phyloP scores from a whole-genome alignment of 2,329 filamentous ascomycete genomes.

The Ascocoryne sarcoides region DNA sequence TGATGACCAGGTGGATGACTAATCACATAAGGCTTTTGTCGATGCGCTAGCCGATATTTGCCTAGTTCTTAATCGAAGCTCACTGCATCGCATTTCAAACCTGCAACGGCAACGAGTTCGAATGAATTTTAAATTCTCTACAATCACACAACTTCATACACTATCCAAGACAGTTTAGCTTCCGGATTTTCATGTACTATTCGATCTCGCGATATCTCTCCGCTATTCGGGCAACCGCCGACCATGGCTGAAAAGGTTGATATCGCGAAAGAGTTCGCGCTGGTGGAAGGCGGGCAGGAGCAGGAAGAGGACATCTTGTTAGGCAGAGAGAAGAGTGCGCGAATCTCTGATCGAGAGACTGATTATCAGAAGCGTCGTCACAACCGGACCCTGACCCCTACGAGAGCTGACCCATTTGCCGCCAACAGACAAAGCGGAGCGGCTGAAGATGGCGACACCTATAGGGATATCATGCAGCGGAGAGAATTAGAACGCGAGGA shows the following conservation, averaged over 20 bases:
- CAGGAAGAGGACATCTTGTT: constrained; percentile 84
- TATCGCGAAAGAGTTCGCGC: neutral
- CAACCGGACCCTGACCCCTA: constrained; percentile 78
- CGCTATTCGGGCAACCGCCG: neutral
- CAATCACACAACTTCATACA: neutral
- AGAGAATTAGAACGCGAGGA: constrained; percentile 92
- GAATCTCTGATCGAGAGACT: constrained; percentile 87
- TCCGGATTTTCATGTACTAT: neutral
- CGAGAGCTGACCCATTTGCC: constrained; percentile 77
- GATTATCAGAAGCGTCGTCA: constrained; percentile 97
- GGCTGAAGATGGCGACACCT: constrained; percentile 66
- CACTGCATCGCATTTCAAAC: too few species aligned
- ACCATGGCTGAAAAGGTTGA: neutral
- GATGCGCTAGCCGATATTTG: too few species aligned
- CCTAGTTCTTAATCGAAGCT: too few species aligned
- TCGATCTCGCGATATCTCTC: neutral
- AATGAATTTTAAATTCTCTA: too few species aligned
- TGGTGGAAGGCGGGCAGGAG: constrained; percentile 30
- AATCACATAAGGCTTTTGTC: too few species aligned
- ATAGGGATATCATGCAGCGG: constrained; percentile 82
- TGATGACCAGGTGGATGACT: too few species aligned
- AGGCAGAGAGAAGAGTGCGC: constrained; percentile 76
- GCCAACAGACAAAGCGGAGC: constrained; percentile 61
- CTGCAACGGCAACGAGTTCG: too few species aligned
- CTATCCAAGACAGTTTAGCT: neutral